Base-by-base conservation (phyloP, 352 stramenopile genomes). In the Phytophthora cactorum region DNA sequence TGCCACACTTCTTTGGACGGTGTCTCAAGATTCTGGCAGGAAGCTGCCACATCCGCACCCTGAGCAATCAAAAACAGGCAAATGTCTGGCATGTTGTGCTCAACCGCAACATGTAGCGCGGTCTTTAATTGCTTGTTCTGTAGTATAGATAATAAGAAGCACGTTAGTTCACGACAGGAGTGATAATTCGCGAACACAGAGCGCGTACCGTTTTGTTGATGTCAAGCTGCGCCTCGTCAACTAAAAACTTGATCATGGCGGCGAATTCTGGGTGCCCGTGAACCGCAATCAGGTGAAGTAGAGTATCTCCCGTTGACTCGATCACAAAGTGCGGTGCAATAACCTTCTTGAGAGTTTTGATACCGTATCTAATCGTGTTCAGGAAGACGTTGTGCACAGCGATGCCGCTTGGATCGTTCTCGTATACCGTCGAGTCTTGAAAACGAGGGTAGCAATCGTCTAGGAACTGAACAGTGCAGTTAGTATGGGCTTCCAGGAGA, bases 81-180 rank as follows among this genome's bases (percentile, higher is more conserved):
- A 44, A 86, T 59, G 2, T 81, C 66, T 5, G 68, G 54, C 44
- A 77, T 78, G 11, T 76, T 69, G 32, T 72, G 66, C 46, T 88
- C 72, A 29, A 78, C 79, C 9, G 79, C 71, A 28, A 83, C 34
- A 27, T 88, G 79, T 1, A 88, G 52, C 9, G 79, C 66, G 4
- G 79, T 88, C 66, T 85, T 81, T 47, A 78, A 47, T 12, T 82
- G 72, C 28, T 83, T 83, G 64, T 88, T 88, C 77, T 84, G 58
- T 46, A 10, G 25, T 45, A 52, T 49, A 32, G 3, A 15, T 31
- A 32, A 29, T 46, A 22, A 36, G 22, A 27, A 4, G 25, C 10
- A 44, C 15, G 34, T 49, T 38, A 38, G 36, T 5, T 11, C 36
- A 43, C 3, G 2, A 45, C 39, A 45, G 15, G 7, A 22, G 5